A percentile compares a stretch with the other conserved stretches of the same genome.
Conservation (phyloP, 2,329 filamentous ascomycete genomes). For the Fusarium euwallaceae region DNA sequence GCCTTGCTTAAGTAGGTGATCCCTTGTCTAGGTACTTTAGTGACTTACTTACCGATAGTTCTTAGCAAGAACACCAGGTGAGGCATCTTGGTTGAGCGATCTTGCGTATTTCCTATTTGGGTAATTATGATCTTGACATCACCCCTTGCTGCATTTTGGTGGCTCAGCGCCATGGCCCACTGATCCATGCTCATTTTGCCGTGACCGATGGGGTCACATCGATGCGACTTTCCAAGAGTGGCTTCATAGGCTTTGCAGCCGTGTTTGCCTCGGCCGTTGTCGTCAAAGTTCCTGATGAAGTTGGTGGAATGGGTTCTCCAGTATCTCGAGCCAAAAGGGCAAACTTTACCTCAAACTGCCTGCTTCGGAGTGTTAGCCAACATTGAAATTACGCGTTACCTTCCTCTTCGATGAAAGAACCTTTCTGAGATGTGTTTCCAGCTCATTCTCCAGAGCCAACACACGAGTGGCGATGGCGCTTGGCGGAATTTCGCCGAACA, state of each 20-base stretch:
- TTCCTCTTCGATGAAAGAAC: neutral
- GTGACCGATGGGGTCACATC: neutral
- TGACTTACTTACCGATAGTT: neutral
- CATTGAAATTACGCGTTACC: neutral
- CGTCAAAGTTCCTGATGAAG: neutral
- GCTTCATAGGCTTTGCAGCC: neutral
- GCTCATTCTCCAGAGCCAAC: neutral
- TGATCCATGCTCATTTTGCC: neutral
- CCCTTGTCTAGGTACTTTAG: neutral
- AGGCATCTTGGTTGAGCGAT: neutral
- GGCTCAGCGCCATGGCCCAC: neutral
- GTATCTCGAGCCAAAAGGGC: neutral
- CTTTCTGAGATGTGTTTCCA: neutral
- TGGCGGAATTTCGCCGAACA: neutral
- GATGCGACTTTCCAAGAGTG: neutral
- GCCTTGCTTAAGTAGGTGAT: slow-evolving; percentile 20
- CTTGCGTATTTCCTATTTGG: slow-evolving; percentile 23
- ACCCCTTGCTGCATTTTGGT: neutral
- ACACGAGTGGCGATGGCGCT: neutral
- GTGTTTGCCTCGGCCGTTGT: neutral
- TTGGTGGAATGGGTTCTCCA: neutral
- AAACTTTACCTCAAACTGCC: neutral
- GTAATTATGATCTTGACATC: slow-evolving; percentile 4
- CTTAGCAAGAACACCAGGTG: neutral
- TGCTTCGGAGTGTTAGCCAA: neutral